Percentiles rank a stretch among this genome's conserved stretches.
Evolutionary conservation across 1,284 basidiomycete genomes (phyloP).

Genomic region (Pseudozyma flocculosa): DNA sequence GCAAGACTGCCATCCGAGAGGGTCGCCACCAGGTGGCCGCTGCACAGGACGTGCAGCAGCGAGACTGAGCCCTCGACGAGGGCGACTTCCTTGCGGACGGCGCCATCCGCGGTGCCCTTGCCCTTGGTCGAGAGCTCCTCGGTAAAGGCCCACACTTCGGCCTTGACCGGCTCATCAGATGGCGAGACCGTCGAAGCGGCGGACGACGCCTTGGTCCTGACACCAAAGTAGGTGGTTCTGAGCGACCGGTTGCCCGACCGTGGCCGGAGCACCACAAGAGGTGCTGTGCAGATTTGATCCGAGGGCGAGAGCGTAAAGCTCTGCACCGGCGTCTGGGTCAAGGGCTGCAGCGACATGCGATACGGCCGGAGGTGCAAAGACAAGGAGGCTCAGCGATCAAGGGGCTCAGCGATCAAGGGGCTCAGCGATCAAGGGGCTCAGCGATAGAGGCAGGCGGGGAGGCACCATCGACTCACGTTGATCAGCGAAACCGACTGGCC

Average conservation of each 20-base stretch:
- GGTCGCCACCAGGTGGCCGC: slow-evolving; percentile 21
- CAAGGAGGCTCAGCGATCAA: too few relatives aligned
- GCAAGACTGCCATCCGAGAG: slow-evolving; percentile 27
- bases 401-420: not conserved
- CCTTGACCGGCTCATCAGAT: slow-evolving; percentile 6
- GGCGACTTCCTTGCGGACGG: slow-evolving; percentile 21
- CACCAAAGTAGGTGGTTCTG: slow-evolving; percentile 14
- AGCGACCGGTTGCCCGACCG: slow-evolving; percentile 12
- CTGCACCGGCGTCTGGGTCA: slow-evolving; percentile 27
- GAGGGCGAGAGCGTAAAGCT: slow-evolving; percentile 27
- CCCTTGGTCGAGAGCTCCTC: slow-evolving; percentile 34
- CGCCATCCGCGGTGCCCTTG: slow-evolving; percentile 24
- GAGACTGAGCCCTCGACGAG: slow-evolving; percentile 10
- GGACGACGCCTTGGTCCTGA: not conserved
- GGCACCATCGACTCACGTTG: slow-evolving; percentile 4
- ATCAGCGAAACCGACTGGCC: slow-evolving; percentile 31
- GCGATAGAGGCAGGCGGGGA: not conserved
- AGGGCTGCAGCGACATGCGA: slow-evolving; percentile 3
- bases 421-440: not conserved
- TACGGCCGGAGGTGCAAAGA: not conserved
- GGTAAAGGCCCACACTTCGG: slow-evolving; percentile 22
- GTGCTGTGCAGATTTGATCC: slow-evolving; percentile 19
- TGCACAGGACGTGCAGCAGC: slow-evolving; percentile 26
- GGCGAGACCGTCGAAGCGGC: slow-evolving; percentile 8
- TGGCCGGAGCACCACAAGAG: slow-evolving; percentile 21